A percentile compares a stretch with the other conserved stretches of the same genome.
Conservation (phyloP, 2,329 filamentous ascomycete genomes). For the Mycosphaerella arachidis region DNA sequence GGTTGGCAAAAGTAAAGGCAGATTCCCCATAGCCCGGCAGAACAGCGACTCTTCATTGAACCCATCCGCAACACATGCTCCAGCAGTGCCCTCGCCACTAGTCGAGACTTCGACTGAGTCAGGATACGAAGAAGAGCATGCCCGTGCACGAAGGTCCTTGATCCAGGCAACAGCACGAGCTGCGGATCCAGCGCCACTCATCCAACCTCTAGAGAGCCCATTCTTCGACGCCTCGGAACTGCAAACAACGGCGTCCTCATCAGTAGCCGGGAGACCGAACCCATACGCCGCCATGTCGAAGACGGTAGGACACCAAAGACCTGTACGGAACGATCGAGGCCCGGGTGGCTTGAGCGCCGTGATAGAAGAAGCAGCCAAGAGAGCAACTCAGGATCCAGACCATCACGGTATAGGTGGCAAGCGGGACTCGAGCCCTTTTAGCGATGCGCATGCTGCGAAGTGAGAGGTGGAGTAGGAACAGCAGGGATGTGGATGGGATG, state of each 20-base stretch:
- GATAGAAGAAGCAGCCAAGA: constrained; percentile 43
- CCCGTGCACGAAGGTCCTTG: constrained; percentile 27
- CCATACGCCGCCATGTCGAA: constrained; percentile 38
- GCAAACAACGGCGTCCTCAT: constrained; percentile 15
- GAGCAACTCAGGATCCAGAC: constrained; percentile 34
- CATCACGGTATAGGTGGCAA: constrained; percentile 19
- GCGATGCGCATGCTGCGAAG: constrained; percentile 26
- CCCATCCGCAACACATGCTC: constrained; percentile 21
- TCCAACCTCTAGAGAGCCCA: constrained; percentile 28
- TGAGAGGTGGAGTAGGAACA: neutral
- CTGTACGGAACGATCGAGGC: constrained; percentile 16
- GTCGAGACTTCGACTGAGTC: constrained; percentile 25
- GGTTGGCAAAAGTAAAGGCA: constrained; percentile 35
- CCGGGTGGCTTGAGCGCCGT: constrained; percentile 39
- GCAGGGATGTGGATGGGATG: neutral
- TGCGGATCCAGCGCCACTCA: constrained; percentile 16
- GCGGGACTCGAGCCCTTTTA: constrained; percentile 33
- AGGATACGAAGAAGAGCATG: constrained; percentile 31
- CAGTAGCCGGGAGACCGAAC: constrained; percentile 28
- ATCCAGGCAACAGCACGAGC: constrained; percentile 17
- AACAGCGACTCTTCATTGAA: constrained; percentile 24
- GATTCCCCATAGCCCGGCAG: constrained; percentile 27
- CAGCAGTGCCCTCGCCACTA: constrained; percentile 30
- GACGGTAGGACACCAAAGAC: constrained; percentile 20
- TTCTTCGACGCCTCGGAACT: constrained; percentile 34